Evolutionary conservation across 2,329 filamentous ascomycete genomes (phyloP).

Genomic region (Cladorrhinum sp.): DNA sequence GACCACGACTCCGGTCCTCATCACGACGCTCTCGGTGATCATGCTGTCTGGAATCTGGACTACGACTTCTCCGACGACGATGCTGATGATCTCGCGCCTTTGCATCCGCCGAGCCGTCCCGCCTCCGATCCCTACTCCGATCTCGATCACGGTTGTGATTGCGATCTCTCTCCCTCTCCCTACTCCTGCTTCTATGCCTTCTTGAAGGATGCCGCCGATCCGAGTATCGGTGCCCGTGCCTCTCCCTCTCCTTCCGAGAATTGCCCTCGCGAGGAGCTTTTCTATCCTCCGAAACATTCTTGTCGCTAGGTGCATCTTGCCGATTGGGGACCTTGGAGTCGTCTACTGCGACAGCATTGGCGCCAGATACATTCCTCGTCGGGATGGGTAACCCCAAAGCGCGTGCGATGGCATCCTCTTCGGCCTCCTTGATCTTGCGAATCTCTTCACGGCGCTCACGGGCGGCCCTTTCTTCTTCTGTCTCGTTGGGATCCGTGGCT

Average conservation of each 20-base stretch:
- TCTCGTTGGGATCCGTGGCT: conserved; percentile 50
- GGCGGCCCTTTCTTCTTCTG: conserved; percentile 55
- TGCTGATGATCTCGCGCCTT: conserved; percentile 30
- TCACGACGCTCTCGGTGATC: conserved; percentile 29
- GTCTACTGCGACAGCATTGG: conserved; percentile 67
- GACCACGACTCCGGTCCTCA: conserved; percentile 35
- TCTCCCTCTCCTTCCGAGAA: conserved; percentile 18
- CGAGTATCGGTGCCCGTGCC: conserved; percentile 29
- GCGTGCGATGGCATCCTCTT: conserved; percentile 83
- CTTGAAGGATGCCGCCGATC: conserved; percentile 34
- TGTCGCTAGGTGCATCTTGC: conserved; percentile 20
- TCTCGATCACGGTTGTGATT: conserved; percentile 26
- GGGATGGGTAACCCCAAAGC: conserved; percentile 78
- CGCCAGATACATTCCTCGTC: conserved; percentile 54
- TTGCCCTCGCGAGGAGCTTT: conserved; percentile 18
- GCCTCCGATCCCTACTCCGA: conserved; percentile 26
- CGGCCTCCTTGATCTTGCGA: conserved; percentile 79
- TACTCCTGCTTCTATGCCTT: conserved; percentile 32
- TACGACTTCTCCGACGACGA: conserved; percentile 37
- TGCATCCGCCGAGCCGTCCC: conserved; percentile 24
- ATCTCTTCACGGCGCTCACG: conserved; percentile 73
- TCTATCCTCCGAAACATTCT: conserved; percentile 19
- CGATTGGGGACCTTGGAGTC: conserved; percentile 36
- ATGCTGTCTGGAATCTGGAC: conserved; percentile 27
- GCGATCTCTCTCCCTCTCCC: conserved; percentile 25